Percentiles rank a stretch among this genome's conserved stretches.
Evolutionary conservation across 768 basidiomycete species (phyloP).

Genomic region (Suillus subalutaceus): DNA sequence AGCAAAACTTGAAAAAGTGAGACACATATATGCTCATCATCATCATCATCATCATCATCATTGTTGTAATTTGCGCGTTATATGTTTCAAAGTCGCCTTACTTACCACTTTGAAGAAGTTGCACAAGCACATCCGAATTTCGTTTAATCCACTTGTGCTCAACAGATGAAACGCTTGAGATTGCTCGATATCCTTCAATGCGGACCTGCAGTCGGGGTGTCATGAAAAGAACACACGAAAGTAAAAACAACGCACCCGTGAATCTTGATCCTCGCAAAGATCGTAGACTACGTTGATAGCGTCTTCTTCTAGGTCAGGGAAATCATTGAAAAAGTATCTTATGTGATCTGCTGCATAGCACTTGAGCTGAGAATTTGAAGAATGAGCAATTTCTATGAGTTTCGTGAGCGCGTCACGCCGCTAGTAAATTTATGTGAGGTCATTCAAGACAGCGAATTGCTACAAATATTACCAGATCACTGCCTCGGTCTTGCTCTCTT

Average conservation of each 20-base stretch:
- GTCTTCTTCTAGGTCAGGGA: constrained; percentile 72
- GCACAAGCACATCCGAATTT: constrained; percentile 77
- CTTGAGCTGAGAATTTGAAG: constrained; percentile 47
- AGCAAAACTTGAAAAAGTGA: background rate
- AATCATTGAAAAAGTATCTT: constrained; percentile 61
- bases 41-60: background rate
- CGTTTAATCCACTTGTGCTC: constrained; percentile 64
- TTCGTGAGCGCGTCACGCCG: constrained; percentile 53
- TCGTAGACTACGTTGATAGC: constrained; percentile 81
- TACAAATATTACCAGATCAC: constrained; percentile 38
- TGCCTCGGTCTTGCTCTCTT: constrained; percentile 40
- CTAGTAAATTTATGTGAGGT: constrained; percentile 35
- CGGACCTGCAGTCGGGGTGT: constrained; percentile 50
- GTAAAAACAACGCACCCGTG: constrained; percentile 41
- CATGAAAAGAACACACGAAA: constrained; percentile 5
- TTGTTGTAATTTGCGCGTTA: background rate
- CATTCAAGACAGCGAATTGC: background rate
- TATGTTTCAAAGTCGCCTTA: constrained; percentile 14
- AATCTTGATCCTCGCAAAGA: constrained; percentile 69
- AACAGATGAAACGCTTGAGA: constrained; percentile 51
- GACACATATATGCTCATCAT: background rate
- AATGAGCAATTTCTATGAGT: constrained; percentile 58
- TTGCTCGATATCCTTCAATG: constrained; percentile 66
- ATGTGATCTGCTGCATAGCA: constrained; percentile 61
- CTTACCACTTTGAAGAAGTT: constrained; percentile 75